Conservation (phyloP, 352 stramenopile species). For the Plasmopara muralis region DNA sequence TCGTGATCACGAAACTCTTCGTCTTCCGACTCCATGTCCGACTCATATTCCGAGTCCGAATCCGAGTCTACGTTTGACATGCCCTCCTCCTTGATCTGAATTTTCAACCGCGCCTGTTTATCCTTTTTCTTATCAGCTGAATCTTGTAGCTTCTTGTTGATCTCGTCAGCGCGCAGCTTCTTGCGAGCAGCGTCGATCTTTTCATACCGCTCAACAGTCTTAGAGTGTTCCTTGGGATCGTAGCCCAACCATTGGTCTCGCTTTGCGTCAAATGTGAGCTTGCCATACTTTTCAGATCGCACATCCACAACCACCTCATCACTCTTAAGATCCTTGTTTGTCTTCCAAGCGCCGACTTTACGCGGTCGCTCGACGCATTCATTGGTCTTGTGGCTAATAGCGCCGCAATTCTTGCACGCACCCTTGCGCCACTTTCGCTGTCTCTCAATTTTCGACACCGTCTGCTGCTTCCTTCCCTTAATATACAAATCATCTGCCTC, state of each 20-base stretch:
- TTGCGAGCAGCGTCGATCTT: conserved; percentile 77
- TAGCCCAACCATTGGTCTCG: conserved; percentile 97
- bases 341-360: conserved; percentile 90
- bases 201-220: conserved; percentile 74
- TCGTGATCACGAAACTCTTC: conserved; percentile 90
- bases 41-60: conserved; percentile 87
- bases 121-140: conserved; percentile 35
- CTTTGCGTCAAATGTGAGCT: conserved; percentile 97
- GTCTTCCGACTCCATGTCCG: conserved; percentile 83
- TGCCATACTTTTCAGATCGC: conserved; percentile 84
- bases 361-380: conserved; percentile 92
- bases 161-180: conserved; percentile 70
- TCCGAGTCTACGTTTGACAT: conserved; percentile 30
- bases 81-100: conserved; percentile 15
- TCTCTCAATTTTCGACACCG: conserved; percentile 1
- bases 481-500: conserved; percentile 81
- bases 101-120: conserved; percentile 20
- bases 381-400: conserved; percentile 87
- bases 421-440: conserved; percentile 81
- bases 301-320: conserved; percentile 86
- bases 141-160: conserved; percentile 68
- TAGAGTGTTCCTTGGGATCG: conserved; percentile 69
- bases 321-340: conserved; percentile 78
- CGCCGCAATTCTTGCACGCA: conserved; percentile 93
- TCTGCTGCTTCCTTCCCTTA: conserved; percentile 27